Percentiles rank a stretch among this genome's conserved stretches.
Conservation (phyloP, 805 yeast species). For the Teunomyces aglyptinius region DNA sequence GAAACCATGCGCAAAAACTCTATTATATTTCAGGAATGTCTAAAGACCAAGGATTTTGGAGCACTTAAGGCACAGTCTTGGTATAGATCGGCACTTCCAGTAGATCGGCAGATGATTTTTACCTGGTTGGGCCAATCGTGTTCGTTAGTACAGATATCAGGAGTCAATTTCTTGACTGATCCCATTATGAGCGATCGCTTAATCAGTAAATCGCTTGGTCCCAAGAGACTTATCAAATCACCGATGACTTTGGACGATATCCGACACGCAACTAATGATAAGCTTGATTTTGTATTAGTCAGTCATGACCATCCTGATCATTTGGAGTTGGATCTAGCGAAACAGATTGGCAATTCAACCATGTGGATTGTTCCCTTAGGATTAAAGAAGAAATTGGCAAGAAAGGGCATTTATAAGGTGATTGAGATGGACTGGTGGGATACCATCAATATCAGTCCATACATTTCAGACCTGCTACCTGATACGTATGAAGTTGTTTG, state of each 20-base stretch:
- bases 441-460: constrained; percentile 31
- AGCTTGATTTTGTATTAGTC: constrained; percentile 68
- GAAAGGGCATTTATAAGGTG: constrained; percentile 58
- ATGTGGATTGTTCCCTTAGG: constrained; percentile 91
- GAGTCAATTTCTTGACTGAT: constrained; percentile 78
- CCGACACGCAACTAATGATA: constrained; percentile 47
- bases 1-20: constrained; percentile 42
- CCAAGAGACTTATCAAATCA: constrained; percentile 75
- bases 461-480: constrained; percentile 32
- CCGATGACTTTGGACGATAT: constrained; percentile 67
- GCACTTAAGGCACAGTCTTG: constrained; percentile 2
- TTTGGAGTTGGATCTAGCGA: constrained; percentile 63
- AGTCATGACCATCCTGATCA: constrained; percentile 97
- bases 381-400: constrained; percentile 54
- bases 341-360: constrained; percentile 50
- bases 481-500: constrained; percentile 77
- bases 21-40: constrained; percentile 25
- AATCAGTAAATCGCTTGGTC: constrained; percentile 66
- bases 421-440: constrained; percentile 96
- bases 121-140: constrained; percentile 97
- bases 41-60: constrained; percentile 16
- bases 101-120: constrained; percentile 52
- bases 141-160: constrained; percentile 66
- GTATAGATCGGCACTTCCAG: constrained; percentile 22
- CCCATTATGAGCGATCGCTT: constrained; percentile 73